These are phyloP conservation scores for Curvularia spicifera DNA, from an alignment of 2,329 filamentous ascomycete species.

Conservation along the genomic window DNA sequence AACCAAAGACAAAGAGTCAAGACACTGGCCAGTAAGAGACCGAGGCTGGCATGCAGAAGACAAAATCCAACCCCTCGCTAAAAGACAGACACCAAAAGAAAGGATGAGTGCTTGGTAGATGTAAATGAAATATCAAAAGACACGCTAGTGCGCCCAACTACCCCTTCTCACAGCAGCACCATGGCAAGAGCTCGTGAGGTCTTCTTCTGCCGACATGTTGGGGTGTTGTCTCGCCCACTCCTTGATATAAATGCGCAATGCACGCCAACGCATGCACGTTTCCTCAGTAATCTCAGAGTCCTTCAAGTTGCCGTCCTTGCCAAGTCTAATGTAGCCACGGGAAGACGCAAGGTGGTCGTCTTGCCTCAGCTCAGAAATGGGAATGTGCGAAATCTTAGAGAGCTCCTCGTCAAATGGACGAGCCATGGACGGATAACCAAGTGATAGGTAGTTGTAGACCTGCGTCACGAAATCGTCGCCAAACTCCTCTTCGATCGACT, in stretches of 20 bases:
- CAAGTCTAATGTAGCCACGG: slow-evolving; percentile 74
- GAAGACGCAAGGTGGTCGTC: slow-evolving; percentile 71
- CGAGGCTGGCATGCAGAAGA: neutral
- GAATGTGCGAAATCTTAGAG: slow-evolving; percentile 76
- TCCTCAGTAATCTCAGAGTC: slow-evolving; percentile 58
- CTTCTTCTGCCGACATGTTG: slow-evolving; percentile 57
- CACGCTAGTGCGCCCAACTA: slow-evolving; percentile 53
- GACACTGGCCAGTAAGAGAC: neutral
- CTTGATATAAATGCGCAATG: slow-evolving; percentile 79
- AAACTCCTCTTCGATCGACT: slow-evolving; percentile 69
- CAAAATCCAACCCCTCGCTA: slow-evolving; percentile 21
- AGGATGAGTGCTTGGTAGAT: neutral
- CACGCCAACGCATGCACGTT: slow-evolving; percentile 78
- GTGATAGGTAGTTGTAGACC: slow-evolving; percentile 94
- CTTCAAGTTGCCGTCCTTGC: slow-evolving; percentile 55
- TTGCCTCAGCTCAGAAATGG: slow-evolving; percentile 70
- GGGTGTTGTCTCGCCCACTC: slow-evolving; percentile 93
- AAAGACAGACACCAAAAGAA: slow-evolving; percentile 13
- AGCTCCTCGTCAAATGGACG: slow-evolving; percentile 84
- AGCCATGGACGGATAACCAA: slow-evolving; percentile 88
- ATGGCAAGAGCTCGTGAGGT: slow-evolving; percentile 38
- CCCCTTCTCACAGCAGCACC: slow-evolving; percentile 56
- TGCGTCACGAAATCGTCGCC: slow-evolving; percentile 87
- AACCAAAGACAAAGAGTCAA: neutral
- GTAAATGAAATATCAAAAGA: slow-evolving; percentile 1